A percentile compares a stretch with the other conserved stretches of the same genome.
These are phyloP conservation scores for Fagopyrum tataricum DNA, from an alignment of 148 eudicot species.

Conservation along the genomic window DNA sequence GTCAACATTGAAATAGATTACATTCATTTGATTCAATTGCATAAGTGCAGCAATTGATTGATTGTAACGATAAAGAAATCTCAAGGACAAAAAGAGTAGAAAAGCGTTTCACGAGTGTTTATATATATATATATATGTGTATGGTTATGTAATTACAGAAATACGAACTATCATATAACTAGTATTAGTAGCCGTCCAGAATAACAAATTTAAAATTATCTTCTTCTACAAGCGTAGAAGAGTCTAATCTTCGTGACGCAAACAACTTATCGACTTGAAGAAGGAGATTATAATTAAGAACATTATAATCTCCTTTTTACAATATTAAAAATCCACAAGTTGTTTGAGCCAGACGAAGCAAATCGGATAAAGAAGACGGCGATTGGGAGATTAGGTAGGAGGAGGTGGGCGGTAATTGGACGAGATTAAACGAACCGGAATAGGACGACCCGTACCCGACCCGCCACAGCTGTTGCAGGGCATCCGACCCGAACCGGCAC, in stretches of 20 bases:
- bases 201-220: background rate
- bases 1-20: too few relatives aligned
- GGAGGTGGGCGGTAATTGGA: constrained; percentile 8
- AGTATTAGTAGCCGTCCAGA: background rate
- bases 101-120: background rate
- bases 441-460: constrained; percentile 72
- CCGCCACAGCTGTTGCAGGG: constrained; percentile 84
- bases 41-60: too few relatives aligned
- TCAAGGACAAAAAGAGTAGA: too few relatives aligned
- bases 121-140: background rate
- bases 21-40: too few relatives aligned
- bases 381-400: background rate
- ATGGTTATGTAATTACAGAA: background rate
- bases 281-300: too few relatives aligned
- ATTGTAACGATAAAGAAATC: too few relatives aligned
- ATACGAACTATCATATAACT: background rate
- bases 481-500: constrained; percentile 72
- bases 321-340: too few relatives aligned
- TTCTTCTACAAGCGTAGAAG: background rate
- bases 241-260: background rate
- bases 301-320: too few relatives aligned
- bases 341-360: too few relatives aligned
- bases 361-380: background rate
- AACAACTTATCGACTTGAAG: too few relatives aligned
- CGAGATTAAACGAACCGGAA: constrained; percentile 36